Base-by-base conservation (phyloP, 164 flowering plant species). In the Taxillus chinensis region DNA sequence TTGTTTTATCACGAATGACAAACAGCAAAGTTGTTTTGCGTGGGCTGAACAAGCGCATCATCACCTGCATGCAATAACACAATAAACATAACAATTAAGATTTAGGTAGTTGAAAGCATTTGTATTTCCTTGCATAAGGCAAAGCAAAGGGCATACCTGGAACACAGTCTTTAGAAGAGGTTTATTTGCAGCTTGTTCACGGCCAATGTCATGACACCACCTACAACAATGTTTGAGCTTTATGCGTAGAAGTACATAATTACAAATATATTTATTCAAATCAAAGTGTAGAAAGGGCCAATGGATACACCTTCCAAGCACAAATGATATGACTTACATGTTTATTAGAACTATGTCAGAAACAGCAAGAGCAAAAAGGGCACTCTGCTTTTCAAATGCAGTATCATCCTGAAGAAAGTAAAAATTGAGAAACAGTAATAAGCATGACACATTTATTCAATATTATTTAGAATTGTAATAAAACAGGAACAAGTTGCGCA, bases 181-280 rank as follows among this genome's bases (percentile, higher is more conserved):
- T 71, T 90, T 93, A 76, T 93, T 93, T 64, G 99, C 96, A 70
- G 99, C 99, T 73, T 93, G 96, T 73, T 93, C 97, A 71, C 99
- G 97, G 42, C 99, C 99, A 73, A 93, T 90, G 69, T 93, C 97
- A 82, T 93, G 99, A 64, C 99, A 93, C 97, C 99, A 93, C 99
- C 99, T 93, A 66, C 46, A 49, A 15, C 39, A 11, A 45, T 52
- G 27, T 11, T 50, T 15, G 15, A 39, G 27, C 27, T 27, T 27
- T 0, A 27, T 27, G 27, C 27, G 2, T 27, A 27, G 27, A 27
- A 27, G 27, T 27, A 27, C 27, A 27, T 27, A 27, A 27, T 27
- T 27, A 27, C 27, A 27, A 27, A 27, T 27, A 27, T 27, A 43
- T 9, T 43, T 9, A 43, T 9, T 43, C 46, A 48, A 48, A 11